Percentiles rank a stretch among this genome's conserved stretches.
These are phyloP conservation scores for Fusarium nelsonii DNA, from an alignment of 2,329 filamentous ascomycete species.

Conservation along the genomic window DNA sequence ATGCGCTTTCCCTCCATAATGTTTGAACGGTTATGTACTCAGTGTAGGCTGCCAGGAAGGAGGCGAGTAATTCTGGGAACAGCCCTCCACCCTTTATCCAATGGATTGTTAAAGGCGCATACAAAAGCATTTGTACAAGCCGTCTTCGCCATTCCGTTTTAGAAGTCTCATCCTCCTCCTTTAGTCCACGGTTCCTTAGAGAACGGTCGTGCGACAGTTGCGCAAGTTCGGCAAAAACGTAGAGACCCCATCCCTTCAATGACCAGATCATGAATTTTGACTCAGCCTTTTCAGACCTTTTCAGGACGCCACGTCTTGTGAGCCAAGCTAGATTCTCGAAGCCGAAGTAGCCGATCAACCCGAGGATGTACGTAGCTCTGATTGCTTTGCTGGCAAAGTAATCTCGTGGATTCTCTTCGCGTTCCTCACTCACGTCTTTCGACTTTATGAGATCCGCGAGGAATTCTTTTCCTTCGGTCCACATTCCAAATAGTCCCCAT, in stretches of 20 bases:
- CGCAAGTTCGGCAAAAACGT: constrained; percentile 22
- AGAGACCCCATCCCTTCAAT: constrained; percentile 17
- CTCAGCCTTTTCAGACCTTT: constrained; percentile 14
- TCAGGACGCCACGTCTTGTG: constrained; percentile 8
- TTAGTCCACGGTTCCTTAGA: background rate
- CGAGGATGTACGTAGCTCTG: constrained; percentile 10
- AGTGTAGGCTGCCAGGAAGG: constrained; percentile 22
- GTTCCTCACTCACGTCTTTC: background rate
- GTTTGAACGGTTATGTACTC: constrained; percentile 27
- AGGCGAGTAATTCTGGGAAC: constrained; percentile 23
- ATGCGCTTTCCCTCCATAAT: constrained; percentile 24
- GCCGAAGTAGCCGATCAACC: constrained; percentile 17
- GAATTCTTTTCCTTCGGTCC: constrained; percentile 27
- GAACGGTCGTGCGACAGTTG: constrained; percentile 17
- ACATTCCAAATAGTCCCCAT: constrained; percentile 26
- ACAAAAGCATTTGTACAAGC: constrained; percentile 20
- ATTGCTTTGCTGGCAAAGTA: background rate
- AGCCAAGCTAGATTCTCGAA: constrained; percentile 29
- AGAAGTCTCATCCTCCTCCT: background rate
- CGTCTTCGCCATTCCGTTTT: constrained; percentile 18
- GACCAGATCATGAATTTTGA: constrained; percentile 28
- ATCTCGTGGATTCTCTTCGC: background rate
- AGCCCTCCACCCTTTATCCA: constrained; percentile 24
- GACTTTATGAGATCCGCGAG: background rate
- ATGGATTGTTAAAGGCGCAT: constrained; percentile 24